Percentiles rank a stretch among this genome's conserved stretches.
Conservation (phyloP, 495 filamentous ascomycete genomes). For the Talaromyces ruber region DNA sequence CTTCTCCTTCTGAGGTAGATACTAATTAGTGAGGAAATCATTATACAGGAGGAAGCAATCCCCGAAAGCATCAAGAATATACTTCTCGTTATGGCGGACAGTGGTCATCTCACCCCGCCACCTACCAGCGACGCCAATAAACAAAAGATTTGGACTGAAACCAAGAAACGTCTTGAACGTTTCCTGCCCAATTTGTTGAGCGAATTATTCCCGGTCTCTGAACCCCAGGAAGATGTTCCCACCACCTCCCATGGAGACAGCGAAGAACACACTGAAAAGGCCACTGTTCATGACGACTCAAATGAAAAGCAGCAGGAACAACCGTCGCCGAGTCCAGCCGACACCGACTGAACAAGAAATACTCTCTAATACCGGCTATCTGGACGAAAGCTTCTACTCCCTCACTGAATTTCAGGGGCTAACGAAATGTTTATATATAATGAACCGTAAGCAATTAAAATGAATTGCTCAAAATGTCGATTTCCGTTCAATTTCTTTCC, state of each 20-base stretch:
- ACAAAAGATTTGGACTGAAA: constrained; percentile 49
- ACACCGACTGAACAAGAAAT: background rate
- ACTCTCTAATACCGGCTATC: background rate
- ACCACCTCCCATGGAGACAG: background rate
- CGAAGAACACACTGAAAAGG: background rate
- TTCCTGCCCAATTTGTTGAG: constrained; percentile 72
- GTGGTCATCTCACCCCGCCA: constrained; percentile 73
- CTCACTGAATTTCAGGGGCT: background rate
- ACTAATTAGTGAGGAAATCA: constrained; percentile 12
- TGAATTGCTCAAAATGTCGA: background rate
- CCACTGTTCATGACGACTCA: background rate
- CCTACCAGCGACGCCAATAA: constrained; percentile 38
- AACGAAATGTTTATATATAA: background rate
- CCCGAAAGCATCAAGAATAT: constrained; percentile 96
- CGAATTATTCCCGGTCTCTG: constrained; percentile 38
- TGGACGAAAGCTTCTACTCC: background rate
- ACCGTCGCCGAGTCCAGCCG: constrained; percentile 1
- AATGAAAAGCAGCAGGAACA: constrained; percentile 1
- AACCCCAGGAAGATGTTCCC: background rate
- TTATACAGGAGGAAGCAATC: constrained; percentile 76
- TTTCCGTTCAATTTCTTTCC: background rate
- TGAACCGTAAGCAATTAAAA: background rate
- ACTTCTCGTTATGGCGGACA: constrained; percentile 88
- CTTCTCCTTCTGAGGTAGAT: background rate
- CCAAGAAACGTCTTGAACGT: constrained; percentile 80